A percentile compares a stretch with the other conserved stretches of the same genome.
Evolutionary conservation across 116 monocot species (phyloP).

Genomic region (Cymodocea nodosa): DNA sequence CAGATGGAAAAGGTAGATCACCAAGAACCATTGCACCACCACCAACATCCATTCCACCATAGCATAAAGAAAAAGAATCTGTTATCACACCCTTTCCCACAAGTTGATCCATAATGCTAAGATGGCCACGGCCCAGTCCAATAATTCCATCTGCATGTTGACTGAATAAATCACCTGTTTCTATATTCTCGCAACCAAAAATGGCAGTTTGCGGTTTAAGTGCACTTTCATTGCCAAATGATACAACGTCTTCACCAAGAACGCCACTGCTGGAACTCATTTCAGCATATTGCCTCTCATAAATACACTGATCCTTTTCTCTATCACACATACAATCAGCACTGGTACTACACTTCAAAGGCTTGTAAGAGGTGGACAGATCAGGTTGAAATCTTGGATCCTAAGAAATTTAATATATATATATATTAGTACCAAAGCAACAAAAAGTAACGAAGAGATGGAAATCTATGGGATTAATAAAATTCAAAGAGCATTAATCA

Average conservation of each 20-base stretch:
- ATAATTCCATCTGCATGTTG: slow-evolving; percentile 99
- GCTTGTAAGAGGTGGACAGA: slow-evolving; percentile 67
- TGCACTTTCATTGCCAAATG: slow-evolving; percentile 74
- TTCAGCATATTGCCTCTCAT: slow-evolving; percentile 97
- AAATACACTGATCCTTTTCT: slow-evolving; percentile 66
- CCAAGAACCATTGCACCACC: slow-evolving; percentile 98
- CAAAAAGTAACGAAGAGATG: background rate
- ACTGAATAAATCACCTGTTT: slow-evolving; percentile 91
- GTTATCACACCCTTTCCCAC: slow-evolving; percentile 69
- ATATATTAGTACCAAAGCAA: background rate
- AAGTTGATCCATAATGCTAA: slow-evolving; percentile 97
- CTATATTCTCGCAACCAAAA: slow-evolving; percentile 96
- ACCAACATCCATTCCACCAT: slow-evolving; percentile 96
- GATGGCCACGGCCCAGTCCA: slow-evolving; percentile 86
- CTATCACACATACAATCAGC: slow-evolving; percentile 61
- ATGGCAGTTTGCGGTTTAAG: slow-evolving; percentile 68
- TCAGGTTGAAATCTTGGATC: slow-evolving; percentile 96
- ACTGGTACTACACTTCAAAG: slow-evolving; percentile 50
- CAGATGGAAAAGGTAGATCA: slow-evolving; percentile 51
- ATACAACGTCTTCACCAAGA: slow-evolving; percentile 69
- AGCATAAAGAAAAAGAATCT: slow-evolving; percentile 93
- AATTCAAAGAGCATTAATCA: too few species aligned
- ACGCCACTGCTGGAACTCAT: slow-evolving; percentile 97
- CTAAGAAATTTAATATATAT: slow-evolving; percentile 18
- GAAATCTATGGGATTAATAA: too few species aligned